Percentiles rank a stretch among this genome's conserved stretches.
Conservation (phyloP, 78 protist species). For the Mantamonas sphyraenae region DNA sequence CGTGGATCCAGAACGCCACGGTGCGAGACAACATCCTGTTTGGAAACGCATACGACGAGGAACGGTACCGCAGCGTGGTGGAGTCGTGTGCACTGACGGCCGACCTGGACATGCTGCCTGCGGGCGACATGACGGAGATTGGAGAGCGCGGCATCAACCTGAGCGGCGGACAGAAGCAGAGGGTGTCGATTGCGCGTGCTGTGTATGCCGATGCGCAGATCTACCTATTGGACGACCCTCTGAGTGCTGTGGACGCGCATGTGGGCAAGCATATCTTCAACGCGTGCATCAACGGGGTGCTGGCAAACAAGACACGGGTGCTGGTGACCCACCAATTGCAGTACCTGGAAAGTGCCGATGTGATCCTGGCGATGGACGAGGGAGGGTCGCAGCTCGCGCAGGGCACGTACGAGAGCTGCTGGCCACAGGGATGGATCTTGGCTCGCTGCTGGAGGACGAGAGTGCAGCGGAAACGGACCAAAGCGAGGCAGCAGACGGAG, state of each 20-base stretch:
- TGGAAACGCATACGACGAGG: slow-evolving; percentile 32
- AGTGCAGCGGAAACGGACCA: no score
- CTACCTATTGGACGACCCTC: slow-evolving; percentile 76
- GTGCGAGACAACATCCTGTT: slow-evolving; percentile 78
- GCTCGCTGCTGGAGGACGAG: no score
- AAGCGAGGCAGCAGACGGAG: no score
- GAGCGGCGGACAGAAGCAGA: slow-evolving; percentile 61
- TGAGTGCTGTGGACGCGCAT: slow-evolving; percentile 83
- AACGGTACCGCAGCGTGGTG: slow-evolving; percentile 7
- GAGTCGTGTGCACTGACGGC: slow-evolving; percentile 13
- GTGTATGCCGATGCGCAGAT: slow-evolving; percentile 65
- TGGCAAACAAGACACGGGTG: slow-evolving; percentile 21
- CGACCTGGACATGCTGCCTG: slow-evolving; percentile 25
- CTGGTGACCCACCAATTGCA: slow-evolving; percentile 37
- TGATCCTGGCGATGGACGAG: slow-evolving; percentile 16
- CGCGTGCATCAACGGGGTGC: no score
- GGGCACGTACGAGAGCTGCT: no score
- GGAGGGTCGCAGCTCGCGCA: no score
- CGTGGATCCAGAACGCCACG: slow-evolving; percentile 74
- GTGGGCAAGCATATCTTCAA: slow-evolving; percentile 59
- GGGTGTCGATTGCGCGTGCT: slow-evolving; percentile 73
- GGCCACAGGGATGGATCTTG: no score
- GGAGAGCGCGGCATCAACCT: slow-evolving; percentile 72
- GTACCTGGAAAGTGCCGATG: no score
- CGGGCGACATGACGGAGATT: slow-evolving; percentile 63